Evolutionary conservation across 2,329 filamentous ascomycete genomes (phyloP).

Genomic region (Aspergillus bombycis): DNA sequence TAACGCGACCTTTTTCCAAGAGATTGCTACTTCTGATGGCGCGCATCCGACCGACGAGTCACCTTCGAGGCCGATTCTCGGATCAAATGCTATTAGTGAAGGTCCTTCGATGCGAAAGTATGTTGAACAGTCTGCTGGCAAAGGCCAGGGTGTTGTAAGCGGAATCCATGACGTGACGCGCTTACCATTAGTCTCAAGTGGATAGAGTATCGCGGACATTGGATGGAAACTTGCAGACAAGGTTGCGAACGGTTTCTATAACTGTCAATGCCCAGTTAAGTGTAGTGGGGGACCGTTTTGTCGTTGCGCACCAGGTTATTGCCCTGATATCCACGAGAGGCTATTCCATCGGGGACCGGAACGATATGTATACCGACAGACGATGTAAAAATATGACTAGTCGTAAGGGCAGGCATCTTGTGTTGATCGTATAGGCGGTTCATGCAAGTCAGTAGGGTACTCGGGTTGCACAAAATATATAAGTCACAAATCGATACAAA

Average conservation of each 20-base stretch:
- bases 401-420: neutral
- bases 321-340: neutral
- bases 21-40: no score
- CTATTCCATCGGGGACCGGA: no score
- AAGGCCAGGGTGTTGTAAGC: neutral
- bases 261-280: no score
- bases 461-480: neutral
- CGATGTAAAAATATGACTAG: neutral
- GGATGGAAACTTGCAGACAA: accelerated
- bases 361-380: neutral
- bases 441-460: neutral
- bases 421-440: neutral
- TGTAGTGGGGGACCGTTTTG: accelerated
- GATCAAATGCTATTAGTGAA: neutral
- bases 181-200: neutral
- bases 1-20: no score
- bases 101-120: neutral
- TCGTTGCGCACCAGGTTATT: neutral
- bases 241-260: accelerated
- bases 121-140: neutral
- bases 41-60: no score
- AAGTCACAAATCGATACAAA: neutral
- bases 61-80: neutral
- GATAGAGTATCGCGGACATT: neutral
- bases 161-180: neutral